Evolutionary conservation across 163 green algal species (phyloP).

Genomic region (Volvox carteri): DNA sequence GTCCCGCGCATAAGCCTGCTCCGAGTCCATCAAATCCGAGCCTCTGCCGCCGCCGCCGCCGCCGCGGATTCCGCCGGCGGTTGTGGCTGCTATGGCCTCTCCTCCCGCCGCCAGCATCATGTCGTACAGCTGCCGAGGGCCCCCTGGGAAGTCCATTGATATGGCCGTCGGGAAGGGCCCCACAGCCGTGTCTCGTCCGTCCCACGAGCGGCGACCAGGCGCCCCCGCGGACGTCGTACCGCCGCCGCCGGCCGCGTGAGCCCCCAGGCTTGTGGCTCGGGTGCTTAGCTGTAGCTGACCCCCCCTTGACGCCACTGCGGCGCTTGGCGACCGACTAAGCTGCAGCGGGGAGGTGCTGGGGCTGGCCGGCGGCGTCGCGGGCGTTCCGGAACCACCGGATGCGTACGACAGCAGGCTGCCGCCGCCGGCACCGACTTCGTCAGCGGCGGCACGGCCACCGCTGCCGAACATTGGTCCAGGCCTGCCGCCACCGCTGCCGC

Average conservation of each 20-base stretch:
- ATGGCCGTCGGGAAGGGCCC: neutral
- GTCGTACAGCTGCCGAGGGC: constrained; percentile 16
- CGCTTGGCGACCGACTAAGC: neutral
- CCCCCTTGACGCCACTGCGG: too few species aligned
- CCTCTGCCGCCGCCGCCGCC: neutral
- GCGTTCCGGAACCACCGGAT: neutral
- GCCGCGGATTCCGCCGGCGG: neutral
- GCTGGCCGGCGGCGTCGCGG: constrained; percentile 32
- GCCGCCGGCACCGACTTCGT: neutral
- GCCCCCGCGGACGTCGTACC: neutral
- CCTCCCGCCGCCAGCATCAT: neutral
- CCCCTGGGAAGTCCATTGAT: neutral
- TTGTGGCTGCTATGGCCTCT: neutral
- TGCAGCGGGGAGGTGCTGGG: constrained; percentile 9
- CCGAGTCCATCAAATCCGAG: neutral
- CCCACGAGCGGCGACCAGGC: neutral
- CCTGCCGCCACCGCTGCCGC: neutral
- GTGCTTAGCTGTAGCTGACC: too few species aligned
- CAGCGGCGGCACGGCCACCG: neutral
- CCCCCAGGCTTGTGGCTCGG: too few species aligned
- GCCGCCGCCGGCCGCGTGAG: neutral
- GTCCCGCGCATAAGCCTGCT: neutral
- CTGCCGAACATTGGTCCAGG: neutral
- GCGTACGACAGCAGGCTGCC: neutral
- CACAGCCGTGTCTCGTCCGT: neutral